Evolutionary conservation across 1,284 basidiomycete species (phyloP).

Genomic region (Bjerkandera adusta): DNA sequence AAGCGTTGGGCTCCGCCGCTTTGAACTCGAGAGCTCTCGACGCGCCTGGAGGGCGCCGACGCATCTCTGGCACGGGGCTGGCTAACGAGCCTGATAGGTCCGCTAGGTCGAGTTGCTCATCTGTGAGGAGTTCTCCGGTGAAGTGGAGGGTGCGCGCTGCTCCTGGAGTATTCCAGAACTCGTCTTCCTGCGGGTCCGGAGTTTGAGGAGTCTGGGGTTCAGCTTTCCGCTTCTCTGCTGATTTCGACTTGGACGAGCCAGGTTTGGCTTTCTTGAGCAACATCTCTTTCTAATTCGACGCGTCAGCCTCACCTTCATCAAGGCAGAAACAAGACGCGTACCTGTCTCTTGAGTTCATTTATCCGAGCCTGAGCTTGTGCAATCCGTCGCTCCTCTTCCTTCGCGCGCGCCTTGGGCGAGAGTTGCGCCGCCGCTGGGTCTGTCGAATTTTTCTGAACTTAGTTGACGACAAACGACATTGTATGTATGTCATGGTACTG

Average conservation of each 20-base stretch:
- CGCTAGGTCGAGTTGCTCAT: slow-evolving; percentile 59
- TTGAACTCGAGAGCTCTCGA: slow-evolving; percentile 12
- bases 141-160: slow-evolving; percentile 58
- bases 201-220: slow-evolving; percentile 20
- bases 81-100: slow-evolving; percentile 49
- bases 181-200: slow-evolving; percentile 43
- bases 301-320: background rate
- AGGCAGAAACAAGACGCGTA: slow-evolving; percentile 20
- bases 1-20: background rate
- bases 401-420: slow-evolving; percentile 41
- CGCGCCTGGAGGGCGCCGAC: background rate
- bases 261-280: slow-evolving; percentile 30
- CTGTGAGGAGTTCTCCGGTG: slow-evolving; percentile 54
- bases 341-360: slow-evolving; percentile 49
- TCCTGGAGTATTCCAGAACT: slow-evolving; percentile 60
- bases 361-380: slow-evolving; percentile 52
- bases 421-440: slow-evolving; percentile 35
- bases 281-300: slow-evolving; percentile 39
- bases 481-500: slow-evolving; percentile 22
- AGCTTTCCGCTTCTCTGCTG: slow-evolving; percentile 16
- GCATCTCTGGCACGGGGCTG: slow-evolving; percentile 36
- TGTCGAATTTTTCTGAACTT: slow-evolving; percentile 30
- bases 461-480: slow-evolving; percentile 20
- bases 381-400: slow-evolving; percentile 58
- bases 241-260: slow-evolving; percentile 13